Evolutionary conservation across 169 alveolate species (phyloP), one percentile per base, ranked within the genome.

Genomic region (Cryptosporidium ryanae): DNA sequence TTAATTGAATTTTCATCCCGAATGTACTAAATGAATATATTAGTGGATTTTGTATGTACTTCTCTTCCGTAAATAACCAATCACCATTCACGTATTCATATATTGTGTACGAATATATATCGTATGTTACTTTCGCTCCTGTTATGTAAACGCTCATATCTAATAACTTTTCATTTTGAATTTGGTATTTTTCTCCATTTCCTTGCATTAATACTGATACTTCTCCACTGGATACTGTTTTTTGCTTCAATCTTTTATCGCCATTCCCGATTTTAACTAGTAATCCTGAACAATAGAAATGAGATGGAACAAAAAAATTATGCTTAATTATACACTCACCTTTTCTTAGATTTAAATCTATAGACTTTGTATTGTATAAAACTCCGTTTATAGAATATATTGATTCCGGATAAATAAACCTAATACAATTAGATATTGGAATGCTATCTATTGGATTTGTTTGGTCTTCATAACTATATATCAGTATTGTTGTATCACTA

Each of bases 341-440:
- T 76, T 48, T 76, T 59, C 64, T 43, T n/a, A 46, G 27, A 27
- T 21, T 13, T 43, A 76, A 38, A n/a, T 76, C 76, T 23, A 76
- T 63, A 2, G 71, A 59, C 21, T 34, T 23, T 18, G 71, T 76
- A 27, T 57, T 43, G 46, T 23, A 76, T 32, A 61, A 25, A 8
- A 76, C 64, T 8, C 87, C 87, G 44, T 59, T 76, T 15, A 76
- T 61, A n/a, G 68, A 76, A 59, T 76, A 61, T 38, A 76, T 76
- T n/a, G 87, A 55, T 38, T 61, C 87, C 23, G 87, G 87, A 59
- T 43, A 61, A 31, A 61, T 61, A 21, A 59, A 23, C 15, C 87
- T 49, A 15, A 76, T 21, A 10, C 65, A 76, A 59, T n/a, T 76
- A 23, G 17, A 17, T 57, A 76, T 76, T 10, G 87, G 87, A 43